Base-by-base conservation (phyloP, 1,284 basidiomycete species). In the Cerrena zonata region DNA sequence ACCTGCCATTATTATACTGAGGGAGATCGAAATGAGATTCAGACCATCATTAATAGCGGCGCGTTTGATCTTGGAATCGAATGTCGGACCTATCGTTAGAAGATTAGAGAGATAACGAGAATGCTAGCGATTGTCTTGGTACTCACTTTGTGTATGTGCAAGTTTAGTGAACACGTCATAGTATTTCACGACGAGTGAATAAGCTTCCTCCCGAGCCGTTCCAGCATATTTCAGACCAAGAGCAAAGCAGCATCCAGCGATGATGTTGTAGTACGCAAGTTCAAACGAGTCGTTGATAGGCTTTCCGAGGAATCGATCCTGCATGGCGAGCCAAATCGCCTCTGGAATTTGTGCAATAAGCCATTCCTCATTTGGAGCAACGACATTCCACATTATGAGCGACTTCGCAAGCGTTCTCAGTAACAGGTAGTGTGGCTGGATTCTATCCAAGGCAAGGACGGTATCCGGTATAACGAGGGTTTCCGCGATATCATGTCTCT, bases 1-100 rank as follows among this genome's bases (percentile, higher is more conserved):
- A 2, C 96, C 96, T 0, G 94, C 91, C 89, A 98, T 93, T 46
- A 98, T 87, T 75, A 95, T 88, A 57, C 86, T 85, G 24, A 96
- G 70, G 2, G 93, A 78, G 36, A 97, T 76, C 0, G 91, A 87
- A 52, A 96, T 86, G 24, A 94, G 74, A 62, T 91, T 94, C 41
- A 96, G 74, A 2, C 91, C 91, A 60, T 94, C 89, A 18, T 92
- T 80, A n/a, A 94, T 80, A 1, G 92, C 86, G 18, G 86, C 84
- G 1, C 92, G 83, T 60, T 90, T 85, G 65, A 95, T 88, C 59
- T 84, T 85, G 51, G 86, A 84, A 63, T 94, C 91, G 59, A 92
- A 94, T 0, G 84, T 79, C 47, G 82, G 76, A 2, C 82, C 89
- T 89, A 59, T 26, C 18, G n/a, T n/a, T n/a, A 5, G 7, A 30